Percentiles rank a stretch among this genome's conserved stretches.
Conservation (phyloP, 2,329 filamentous ascomycete genomes). For the Clonostachys chloroleuca region DNA sequence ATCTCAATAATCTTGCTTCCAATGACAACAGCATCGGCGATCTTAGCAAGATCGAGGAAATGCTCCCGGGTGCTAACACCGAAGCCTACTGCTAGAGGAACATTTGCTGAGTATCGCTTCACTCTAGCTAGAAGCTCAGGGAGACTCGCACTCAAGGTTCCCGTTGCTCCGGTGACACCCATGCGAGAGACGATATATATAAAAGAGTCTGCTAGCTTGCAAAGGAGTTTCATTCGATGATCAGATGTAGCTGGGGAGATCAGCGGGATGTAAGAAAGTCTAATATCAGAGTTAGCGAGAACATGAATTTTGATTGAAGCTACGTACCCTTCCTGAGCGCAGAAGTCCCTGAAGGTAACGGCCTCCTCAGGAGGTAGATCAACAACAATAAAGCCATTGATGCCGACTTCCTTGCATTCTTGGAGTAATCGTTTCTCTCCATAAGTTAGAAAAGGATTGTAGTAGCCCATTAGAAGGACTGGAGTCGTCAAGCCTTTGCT, state of each 20-base stretch:
- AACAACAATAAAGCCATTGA: conserved; percentile 96
- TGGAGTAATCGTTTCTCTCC: conserved; percentile 85
- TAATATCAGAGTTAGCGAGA: conserved; percentile 19
- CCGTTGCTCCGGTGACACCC: conserved; percentile 90
- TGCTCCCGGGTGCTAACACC: conserved; percentile 95
- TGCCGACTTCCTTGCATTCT: conserved; percentile 78
- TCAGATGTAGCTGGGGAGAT: conserved; percentile 94
- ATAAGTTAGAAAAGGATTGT: conserved; percentile 92
- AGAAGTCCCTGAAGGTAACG: conserved; percentile 82
- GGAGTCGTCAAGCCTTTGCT: conserved; percentile 73
- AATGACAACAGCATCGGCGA: conserved; percentile 93
- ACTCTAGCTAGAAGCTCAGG: conserved; percentile 80
- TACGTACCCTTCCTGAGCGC: conserved; percentile 67
- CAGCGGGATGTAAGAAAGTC: conserved; percentile 89
- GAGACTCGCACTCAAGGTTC: conserved; percentile 75
- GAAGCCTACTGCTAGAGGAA: conserved; percentile 89
- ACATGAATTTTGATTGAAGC: neutral
- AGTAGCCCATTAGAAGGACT: conserved; percentile 96
- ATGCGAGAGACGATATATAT: conserved; percentile 98
- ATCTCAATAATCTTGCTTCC: conserved; percentile 91
- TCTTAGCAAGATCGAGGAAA: conserved; percentile 76
- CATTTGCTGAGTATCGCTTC: conserved; percentile 86
- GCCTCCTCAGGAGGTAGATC: conserved; percentile 96
- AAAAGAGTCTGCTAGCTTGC: conserved; percentile 95
- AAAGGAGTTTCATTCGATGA: conserved; percentile 88